Evolutionary conservation across 768 basidiomycete genomes (phyloP).

Genomic region (Suillus clintonianus): DNA sequence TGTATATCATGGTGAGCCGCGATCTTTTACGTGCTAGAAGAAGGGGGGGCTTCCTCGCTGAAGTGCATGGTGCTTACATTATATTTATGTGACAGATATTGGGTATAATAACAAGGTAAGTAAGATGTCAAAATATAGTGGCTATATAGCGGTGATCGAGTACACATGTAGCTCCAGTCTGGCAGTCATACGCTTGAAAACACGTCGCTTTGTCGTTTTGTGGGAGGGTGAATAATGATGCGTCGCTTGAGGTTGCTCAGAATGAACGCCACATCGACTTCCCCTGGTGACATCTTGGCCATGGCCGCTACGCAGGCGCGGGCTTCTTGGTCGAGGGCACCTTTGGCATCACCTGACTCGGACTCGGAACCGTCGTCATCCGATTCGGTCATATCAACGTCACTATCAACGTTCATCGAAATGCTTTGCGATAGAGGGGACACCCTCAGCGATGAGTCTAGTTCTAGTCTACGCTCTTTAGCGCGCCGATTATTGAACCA

Average conservation of each 20-base stretch:
- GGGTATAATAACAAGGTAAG: background rate
- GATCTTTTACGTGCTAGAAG: background rate
- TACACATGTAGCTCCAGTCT: background rate
- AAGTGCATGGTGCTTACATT: background rate
- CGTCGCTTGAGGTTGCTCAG: background rate
- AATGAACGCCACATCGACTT: background rate
- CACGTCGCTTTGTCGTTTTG: too few species aligned
- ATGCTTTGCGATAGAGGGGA: background rate
- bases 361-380: background rate
- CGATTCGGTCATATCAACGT: background rate
- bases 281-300: background rate
- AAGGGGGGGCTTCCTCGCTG: background rate
- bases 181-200: background rate
- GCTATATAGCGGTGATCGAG: background rate
- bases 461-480: background rate
- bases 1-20: too few species aligned
- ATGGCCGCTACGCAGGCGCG: background rate
- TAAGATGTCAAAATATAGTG: background rate
- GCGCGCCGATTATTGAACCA: slow-evolving; percentile 6
- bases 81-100: background rate
- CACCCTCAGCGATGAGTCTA: background rate
- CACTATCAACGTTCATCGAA: background rate
- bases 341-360: background rate
- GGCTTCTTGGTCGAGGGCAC: background rate
- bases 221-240: background rate